phyloP scores from a whole-genome alignment of 371 early-diverging fungal species.

The Syncephalastrum racemosum region DNA sequence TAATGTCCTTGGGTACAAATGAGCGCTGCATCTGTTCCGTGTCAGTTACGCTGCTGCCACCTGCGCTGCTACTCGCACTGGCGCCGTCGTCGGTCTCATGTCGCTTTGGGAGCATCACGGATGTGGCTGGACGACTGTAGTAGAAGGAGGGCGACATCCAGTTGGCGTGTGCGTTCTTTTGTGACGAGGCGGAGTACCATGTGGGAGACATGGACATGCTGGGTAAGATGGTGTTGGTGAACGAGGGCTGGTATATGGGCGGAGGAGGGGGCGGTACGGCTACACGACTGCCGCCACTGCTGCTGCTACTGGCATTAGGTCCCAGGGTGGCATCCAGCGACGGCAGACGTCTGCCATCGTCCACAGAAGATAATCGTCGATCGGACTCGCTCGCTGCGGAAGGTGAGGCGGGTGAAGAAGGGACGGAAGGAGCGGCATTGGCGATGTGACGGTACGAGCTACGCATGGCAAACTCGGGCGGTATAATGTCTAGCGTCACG shows the following conservation, averaged over 20 bases:
- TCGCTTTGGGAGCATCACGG: constrained; percentile 34
- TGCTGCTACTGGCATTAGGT: constrained; percentile 8
- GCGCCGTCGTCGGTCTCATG: constrained; percentile 10
- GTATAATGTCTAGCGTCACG: constrained; percentile 47
- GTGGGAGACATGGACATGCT: constrained; percentile 51
- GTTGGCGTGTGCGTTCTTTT: constrained; percentile 44
- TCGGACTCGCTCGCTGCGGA: constrained; percentile 2
- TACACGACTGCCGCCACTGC: not conserved
- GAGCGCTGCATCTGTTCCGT: constrained; percentile 20
- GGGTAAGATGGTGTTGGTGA: constrained; percentile 40
- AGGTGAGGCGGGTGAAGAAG: constrained; percentile 15
- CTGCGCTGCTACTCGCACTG: constrained; percentile 7
- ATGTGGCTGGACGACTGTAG: constrained; percentile 45
- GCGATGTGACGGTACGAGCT: constrained; percentile 35
- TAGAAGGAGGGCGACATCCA: constrained; percentile 56
- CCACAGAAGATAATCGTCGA: not conserved
- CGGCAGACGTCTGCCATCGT: not conserved
- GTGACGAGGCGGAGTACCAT: constrained; percentile 50
- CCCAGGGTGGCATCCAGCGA: constrained; percentile 7
- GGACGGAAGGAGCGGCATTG: constrained; percentile 13
- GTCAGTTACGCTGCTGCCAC: constrained; percentile 1
- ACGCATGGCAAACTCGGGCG: constrained; percentile 47
- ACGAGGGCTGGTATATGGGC: constrained; percentile 42
- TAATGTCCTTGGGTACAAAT: constrained; percentile 41
- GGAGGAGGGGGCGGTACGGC: constrained; percentile 23